A percentile compares a stretch with the other conserved stretches of the same genome.
These are phyloP conservation scores for Mucor irregularis DNA, from an alignment of 371 early-diverging fungal genomes.

Conservation along the genomic window DNA sequence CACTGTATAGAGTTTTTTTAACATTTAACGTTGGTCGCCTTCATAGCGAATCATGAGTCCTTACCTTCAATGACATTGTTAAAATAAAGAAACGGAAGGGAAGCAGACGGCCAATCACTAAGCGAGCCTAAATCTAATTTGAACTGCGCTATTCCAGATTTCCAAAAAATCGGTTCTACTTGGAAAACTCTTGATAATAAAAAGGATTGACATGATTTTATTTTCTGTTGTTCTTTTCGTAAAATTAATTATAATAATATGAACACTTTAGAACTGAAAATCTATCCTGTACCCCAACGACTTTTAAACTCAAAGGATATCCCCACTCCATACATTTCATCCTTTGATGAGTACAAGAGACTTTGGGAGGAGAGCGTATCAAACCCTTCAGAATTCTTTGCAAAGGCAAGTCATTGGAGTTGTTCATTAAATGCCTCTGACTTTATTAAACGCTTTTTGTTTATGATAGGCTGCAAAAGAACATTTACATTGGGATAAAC, in stretches of 20 bases:
- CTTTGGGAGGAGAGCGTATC: conserved; percentile 69
- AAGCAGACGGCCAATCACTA: too few relatives aligned
- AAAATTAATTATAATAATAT: neutral
- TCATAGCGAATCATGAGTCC: neutral
- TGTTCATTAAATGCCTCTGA: too few relatives aligned
- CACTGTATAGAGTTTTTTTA: conserved; percentile 40
- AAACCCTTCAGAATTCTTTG: conserved; percentile 74
- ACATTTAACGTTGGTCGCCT: neutral
- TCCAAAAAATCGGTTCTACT: neutral
- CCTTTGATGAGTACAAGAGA: conserved; percentile 56
- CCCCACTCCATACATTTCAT: neutral
- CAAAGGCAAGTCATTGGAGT: conserved; percentile 61
- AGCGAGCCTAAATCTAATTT: too few relatives aligned
- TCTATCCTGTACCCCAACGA: conserved; percentile 11
- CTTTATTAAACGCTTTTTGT: neutral
- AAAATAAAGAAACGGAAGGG: neutral
- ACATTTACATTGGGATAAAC: conserved; percentile 72
- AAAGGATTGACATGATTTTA: neutral
- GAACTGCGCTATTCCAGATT: neutral
- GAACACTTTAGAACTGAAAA: neutral
- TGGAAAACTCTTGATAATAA: too few relatives aligned
- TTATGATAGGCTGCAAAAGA: conserved; percentile 64
- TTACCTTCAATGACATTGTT: neutral
- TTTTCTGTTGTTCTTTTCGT: neutral
- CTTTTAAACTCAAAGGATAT: neutral